phyloP scores from a whole-genome alignment of 2,329 filamentous ascomycete species.

The Pseudocercospora vitis region DNA sequence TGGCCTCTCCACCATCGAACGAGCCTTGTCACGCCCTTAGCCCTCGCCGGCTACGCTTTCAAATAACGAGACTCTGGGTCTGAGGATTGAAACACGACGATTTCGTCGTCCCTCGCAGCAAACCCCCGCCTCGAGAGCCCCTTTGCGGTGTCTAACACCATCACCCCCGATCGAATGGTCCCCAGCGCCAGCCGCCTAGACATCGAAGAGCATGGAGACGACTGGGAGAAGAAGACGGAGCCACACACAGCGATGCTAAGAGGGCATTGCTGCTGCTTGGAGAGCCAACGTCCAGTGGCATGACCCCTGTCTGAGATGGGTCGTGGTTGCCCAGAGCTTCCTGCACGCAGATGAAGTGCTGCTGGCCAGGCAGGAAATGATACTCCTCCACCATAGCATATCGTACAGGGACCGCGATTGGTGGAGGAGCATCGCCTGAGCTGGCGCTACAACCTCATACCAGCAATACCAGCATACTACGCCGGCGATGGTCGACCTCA shows the following conservation, averaged over 20 bases:
- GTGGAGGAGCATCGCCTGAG: background rate
- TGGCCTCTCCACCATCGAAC: too few species aligned
- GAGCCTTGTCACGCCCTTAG: too few species aligned
- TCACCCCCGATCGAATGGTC: background rate
- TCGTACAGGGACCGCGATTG: background rate
- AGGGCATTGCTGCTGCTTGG: too few species aligned
- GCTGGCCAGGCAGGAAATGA: background rate
- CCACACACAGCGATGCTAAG: too few species aligned
- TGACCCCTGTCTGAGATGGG: background rate
- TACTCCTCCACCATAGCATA: background rate
- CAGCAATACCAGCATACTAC: background rate
- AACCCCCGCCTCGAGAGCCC: too few species aligned
- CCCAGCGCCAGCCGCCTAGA: too few species aligned
- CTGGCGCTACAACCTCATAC: constrained; percentile 2
- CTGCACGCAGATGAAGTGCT: background rate
- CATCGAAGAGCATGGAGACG: background rate
- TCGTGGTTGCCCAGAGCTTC: background rate
- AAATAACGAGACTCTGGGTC: too few species aligned
- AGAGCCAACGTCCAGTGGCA: background rate
- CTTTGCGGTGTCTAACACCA: too few species aligned
- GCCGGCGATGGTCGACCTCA: background rate
- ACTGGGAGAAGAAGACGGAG: background rate
- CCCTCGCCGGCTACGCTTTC: too few species aligned
- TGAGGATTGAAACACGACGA: too few species aligned
- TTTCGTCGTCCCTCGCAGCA: too few species aligned